phyloP scores from a whole-genome alignment of 208 protist genomes.

The Acanthamoeba triangularis region DNA sequence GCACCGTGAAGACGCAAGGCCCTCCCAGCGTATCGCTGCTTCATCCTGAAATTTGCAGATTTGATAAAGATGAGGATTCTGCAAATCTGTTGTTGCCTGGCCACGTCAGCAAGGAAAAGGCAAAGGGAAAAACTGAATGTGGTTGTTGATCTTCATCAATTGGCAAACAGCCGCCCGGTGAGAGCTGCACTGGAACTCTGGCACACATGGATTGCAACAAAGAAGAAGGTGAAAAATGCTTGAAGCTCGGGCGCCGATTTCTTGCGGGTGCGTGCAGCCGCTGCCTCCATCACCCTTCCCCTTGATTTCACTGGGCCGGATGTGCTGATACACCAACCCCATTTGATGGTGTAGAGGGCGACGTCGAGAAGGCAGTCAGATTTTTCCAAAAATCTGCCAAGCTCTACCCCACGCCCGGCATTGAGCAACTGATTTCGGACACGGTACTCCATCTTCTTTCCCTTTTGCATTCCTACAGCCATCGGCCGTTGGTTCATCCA shows the following conservation, averaged over 20 bases:
- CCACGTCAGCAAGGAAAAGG: neutral
- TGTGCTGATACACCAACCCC: neutral
- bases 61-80: neutral
- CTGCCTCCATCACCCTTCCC: neutral
- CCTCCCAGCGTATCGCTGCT: too few relatives aligned
- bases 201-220: conserved; percentile 34
- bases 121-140: neutral
- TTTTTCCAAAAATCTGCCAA: conserved; percentile 44
- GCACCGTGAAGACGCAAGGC: too few relatives aligned
- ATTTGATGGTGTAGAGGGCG: neutral
- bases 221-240: conserved; percentile 23
- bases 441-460: neutral
- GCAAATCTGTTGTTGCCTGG: neutral
- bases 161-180: neutral
- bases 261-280: neutral
- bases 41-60: too few relatives aligned
- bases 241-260: neutral
- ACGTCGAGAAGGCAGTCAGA: neutral
- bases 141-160: neutral
- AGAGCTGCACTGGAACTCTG: neutral
- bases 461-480: neutral
- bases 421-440: neutral
- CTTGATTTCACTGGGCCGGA: neutral
- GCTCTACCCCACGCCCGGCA: neutral
- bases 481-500: too few relatives aligned